These are phyloP conservation scores for Colletotrichum tropicicola DNA, from an alignment of 2,329 filamentous ascomycete species.

Conservation along the genomic window DNA sequence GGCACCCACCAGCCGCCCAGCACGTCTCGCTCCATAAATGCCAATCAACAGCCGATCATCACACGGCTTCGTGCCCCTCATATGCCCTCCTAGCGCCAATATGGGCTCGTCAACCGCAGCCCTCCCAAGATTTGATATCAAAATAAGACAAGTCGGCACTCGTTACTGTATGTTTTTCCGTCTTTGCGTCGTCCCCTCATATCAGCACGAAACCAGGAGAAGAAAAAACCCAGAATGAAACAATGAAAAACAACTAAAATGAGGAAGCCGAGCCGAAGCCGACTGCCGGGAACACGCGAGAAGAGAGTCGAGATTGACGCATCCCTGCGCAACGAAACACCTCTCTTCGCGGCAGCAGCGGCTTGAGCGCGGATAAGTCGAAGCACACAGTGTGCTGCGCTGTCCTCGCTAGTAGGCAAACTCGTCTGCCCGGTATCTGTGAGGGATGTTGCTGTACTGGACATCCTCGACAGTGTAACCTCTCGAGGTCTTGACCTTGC, in stretches of 20 bases:
- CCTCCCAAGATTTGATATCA: slow-evolving; percentile 25
- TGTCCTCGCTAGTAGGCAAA: neutral
- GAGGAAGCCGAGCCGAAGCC: neutral
- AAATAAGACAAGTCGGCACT: slow-evolving; percentile 31
- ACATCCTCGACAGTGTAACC: slow-evolving; percentile 40
- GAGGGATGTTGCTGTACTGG: slow-evolving; percentile 39
- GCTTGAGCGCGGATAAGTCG: neutral
- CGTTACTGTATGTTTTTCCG: slow-evolving; percentile 30
- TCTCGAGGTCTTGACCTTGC: slow-evolving; percentile 47
- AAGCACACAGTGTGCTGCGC: neutral
- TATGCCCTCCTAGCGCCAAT: slow-evolving; percentile 17
- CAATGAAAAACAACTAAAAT: neutral
- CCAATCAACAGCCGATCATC: slow-evolving; percentile 18
- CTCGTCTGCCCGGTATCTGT: slow-evolving; percentile 39
- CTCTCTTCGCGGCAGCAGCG: slow-evolving; percentile 4
- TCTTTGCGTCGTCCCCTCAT: slow-evolving; percentile 22
- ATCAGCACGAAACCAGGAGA: slow-evolving; percentile 28
- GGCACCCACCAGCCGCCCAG: slow-evolving; percentile 14
- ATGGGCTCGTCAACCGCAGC: slow-evolving; percentile 19
- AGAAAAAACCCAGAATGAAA: slow-evolving; percentile 3
- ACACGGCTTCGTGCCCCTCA: slow-evolving; percentile 13
- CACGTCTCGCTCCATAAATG: slow-evolving; percentile 31
- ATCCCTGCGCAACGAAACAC: slow-evolving; percentile 16
- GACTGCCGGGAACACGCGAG: neutral
- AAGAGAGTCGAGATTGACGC: slow-evolving; percentile 1